phyloP scores from a whole-genome alignment of 2,329 filamentous ascomycete genomes.

The Ceratocystis variospora region DNA sequence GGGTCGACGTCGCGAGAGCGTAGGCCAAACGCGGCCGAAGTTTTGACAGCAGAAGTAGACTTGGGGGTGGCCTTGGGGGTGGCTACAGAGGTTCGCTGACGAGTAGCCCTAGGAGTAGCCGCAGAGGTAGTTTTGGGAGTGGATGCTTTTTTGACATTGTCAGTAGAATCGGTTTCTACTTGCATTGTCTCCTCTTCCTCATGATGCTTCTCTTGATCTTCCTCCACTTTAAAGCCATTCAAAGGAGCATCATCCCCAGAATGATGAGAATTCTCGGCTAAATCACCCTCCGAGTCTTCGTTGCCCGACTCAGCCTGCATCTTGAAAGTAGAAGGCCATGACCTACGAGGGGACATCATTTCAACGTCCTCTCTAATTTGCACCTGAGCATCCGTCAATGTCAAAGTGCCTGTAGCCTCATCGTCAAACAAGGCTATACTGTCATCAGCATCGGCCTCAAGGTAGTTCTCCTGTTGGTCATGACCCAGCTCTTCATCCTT shows the following conservation, averaged over 20 bases:
- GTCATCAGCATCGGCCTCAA: slow-evolving; percentile 11
- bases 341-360: slow-evolving; percentile 14
- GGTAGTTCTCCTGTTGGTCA: background rate
- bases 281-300: background rate
- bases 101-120: background rate
- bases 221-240: background rate
- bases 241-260: background rate
- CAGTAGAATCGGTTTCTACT: background rate
- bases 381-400: slow-evolving; percentile 16
- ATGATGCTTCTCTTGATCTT: background rate
- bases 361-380: slow-evolving; percentile 14
- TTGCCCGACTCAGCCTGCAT: slow-evolving; percentile 5
- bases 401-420: slow-evolving; percentile 16
- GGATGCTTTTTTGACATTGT: background rate
- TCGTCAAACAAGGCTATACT: slow-evolving; percentile 16
- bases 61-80: background rate
- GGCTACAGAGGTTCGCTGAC: background rate
- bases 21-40: slow-evolving; percentile 24
- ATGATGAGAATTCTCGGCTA: background rate
- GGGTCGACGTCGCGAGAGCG: slow-evolving; percentile 36
- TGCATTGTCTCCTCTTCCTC: background rate
- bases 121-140: background rate
- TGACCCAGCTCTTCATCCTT: background rate
- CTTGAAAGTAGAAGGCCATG: slow-evolving; percentile 3
- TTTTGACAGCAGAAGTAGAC: background rate